A percentile compares a stretch with the other conserved stretches of the same genome.
Evolutionary conservation across 257 asterid species (phyloP).

Genomic region (Orobanche coerulescens): DNA sequence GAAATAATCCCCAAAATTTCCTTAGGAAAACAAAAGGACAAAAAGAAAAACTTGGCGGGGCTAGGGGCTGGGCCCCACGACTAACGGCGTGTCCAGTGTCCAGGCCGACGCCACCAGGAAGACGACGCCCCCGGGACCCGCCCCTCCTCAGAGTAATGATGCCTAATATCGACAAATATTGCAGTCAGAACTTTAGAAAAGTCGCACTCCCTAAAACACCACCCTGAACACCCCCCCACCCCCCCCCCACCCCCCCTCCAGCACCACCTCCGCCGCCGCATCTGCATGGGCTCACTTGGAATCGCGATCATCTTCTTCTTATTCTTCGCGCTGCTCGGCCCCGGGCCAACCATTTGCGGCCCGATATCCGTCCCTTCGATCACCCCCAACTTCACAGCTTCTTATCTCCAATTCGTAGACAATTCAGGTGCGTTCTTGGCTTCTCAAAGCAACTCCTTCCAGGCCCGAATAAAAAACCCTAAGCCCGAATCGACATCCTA

Average conservation of each 20-base stretch:
- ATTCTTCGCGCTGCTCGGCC: background rate
- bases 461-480: conserved; percentile 22
- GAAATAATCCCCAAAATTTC: no score
- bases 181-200: background rate
- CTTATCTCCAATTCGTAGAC: conserved; percentile 22
- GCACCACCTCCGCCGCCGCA: conserved; percentile 9
- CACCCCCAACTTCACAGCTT: conserved; percentile 24
- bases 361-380: conserved; percentile 19
- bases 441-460: conserved; percentile 27
- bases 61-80: no score
- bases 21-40: no score
- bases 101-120: no score
- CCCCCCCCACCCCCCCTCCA: background rate
- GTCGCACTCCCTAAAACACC: background rate
- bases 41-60: no score
- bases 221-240: background rate
- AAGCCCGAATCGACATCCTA: conserved; percentile 8
- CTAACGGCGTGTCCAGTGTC: no score
- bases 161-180: background rate
- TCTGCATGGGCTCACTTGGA: conserved; percentile 25
- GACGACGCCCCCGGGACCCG: no score
- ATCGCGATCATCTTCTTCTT: background rate
- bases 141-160: no score
- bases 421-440: conserved; percentile 26
- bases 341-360: conserved; percentile 17